A percentile compares a stretch with the other conserved stretches of the same genome.
phyloP scores from a whole-genome alignment of 2,329 filamentous ascomycete genomes.

The Cucurbitaria berberidis region DNA sequence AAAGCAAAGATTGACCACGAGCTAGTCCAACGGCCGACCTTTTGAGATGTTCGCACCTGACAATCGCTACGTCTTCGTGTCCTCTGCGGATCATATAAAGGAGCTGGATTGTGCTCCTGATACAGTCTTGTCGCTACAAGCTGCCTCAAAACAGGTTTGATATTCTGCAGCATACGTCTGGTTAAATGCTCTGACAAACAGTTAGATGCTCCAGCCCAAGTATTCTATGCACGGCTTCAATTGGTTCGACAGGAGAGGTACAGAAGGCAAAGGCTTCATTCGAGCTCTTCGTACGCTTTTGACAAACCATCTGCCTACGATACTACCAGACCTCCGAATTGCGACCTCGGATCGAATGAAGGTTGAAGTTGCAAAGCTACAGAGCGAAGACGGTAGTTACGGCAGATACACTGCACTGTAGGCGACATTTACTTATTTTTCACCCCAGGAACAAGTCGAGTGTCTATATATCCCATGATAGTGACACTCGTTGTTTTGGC shows the following conservation, averaged over 20 bases:
- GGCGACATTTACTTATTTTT: background rate
- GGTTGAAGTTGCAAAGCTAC: slow-evolving; percentile 2
- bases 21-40: slow-evolving; percentile 13
- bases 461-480: slow-evolving; percentile 18
- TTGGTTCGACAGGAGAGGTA: slow-evolving; percentile 36
- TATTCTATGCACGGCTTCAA: slow-evolving; percentile 34
- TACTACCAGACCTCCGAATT: slow-evolving; percentile 21
- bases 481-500: slow-evolving; percentile 19
- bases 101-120: slow-evolving; percentile 25
- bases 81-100: slow-evolving; percentile 21
- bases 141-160: slow-evolving; percentile 22
- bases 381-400: background rate
- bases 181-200: background rate
- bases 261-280: slow-evolving; percentile 35
- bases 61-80: slow-evolving; percentile 21
- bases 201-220: slow-evolving; percentile 18
- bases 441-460: slow-evolving; percentile 9
- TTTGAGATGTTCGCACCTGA: slow-evolving; percentile 23
- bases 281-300: slow-evolving; percentile 25
- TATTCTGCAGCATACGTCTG: background rate
- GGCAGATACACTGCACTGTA: no score
- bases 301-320: slow-evolving; percentile 24
- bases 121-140: slow-evolving; percentile 21
- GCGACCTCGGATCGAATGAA: background rate
- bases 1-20: no score